phyloP scores from a whole-genome alignment of 1,284 basidiomycete species.

The Inonotus obliquus region DNA sequence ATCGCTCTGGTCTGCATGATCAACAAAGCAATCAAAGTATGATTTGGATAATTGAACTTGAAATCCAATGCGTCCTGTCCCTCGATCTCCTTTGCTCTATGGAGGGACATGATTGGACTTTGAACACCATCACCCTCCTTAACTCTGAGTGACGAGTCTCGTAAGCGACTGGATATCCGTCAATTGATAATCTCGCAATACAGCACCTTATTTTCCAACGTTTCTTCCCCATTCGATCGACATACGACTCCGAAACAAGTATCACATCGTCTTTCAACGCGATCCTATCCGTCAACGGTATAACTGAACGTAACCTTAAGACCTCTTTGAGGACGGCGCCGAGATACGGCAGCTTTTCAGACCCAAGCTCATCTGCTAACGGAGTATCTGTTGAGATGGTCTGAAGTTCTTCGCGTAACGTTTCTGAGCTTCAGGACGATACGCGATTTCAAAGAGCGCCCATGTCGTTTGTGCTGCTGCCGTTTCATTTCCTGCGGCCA shows the following conservation, averaged over 20 bases:
- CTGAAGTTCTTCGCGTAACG: conserved; percentile 40
- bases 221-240: conserved; percentile 21
- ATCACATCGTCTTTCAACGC: conserved; percentile 26
- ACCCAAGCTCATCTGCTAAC: conserved; percentile 30
- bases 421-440: conserved; percentile 37
- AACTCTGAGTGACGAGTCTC: conserved; percentile 17
- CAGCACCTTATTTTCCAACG: conserved; percentile 22
- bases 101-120: conserved; percentile 31
- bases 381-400: conserved; percentile 23
- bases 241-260: conserved; percentile 23
- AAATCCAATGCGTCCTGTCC: conserved; percentile 39
- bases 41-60: neutral
- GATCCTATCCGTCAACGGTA: conserved; percentile 20
- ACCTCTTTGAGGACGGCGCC: conserved; percentile 30
- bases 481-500: conserved; percentile 32
- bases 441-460: conserved; percentile 40
- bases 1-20: conserved; percentile 28
- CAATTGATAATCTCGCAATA: neutral
- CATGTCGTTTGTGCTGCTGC: conserved; percentile 40
- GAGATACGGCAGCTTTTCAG: conserved; percentile 27
- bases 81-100: conserved; percentile 35
- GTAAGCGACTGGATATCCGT: neutral
- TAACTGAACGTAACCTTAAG: conserved; percentile 24
- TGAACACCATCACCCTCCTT: conserved; percentile 28
- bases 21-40: neutral